Base-by-base conservation (phyloP, 495 filamentous ascomycete species). In the Filosporella fistucella region DNA sequence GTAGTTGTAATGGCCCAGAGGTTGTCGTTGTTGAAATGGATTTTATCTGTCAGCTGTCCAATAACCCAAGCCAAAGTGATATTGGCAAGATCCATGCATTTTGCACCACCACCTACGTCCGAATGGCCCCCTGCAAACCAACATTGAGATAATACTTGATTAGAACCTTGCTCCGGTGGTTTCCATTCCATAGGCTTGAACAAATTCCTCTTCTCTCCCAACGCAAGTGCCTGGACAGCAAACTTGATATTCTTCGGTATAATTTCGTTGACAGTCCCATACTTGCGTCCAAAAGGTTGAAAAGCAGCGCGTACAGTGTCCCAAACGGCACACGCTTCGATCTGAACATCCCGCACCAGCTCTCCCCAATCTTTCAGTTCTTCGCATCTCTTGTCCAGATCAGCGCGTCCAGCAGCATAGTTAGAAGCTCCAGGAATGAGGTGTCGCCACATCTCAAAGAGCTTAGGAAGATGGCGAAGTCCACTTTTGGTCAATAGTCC, bases 81-180 rank as follows among this genome's bases (percentile, higher is more conserved):
- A 49, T 85, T 78, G 40, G 83, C 75, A 13, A 85, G 67, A 42
- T 75, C 66, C 55, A 71, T 66, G 43, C 80, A 72, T 13, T 36
- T 17, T 16, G 36, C 20, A 4, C 49, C 49, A 7, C 83, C 77
- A 1, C 83, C 83, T 9, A 85, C 60, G 49, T 84, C 84, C 9
- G 65, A 69, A 59, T 88, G 84, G n/a, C 70, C 70, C 28, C 82
- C 81, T 0, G 78, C 76, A 55, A 88, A 86, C 83, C 83, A 88
- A 38, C 82, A 79, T 57, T 88, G 84, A 17, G 74, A 69, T 17
- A 86, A 44, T 17, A 9, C 16, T 13, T 29, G 25, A 17, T 14
- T 17, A 5, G 14, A 9, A 5, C 20, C 22, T 25, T 10, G 14
- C 22, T n/a, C n/a, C n/a, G n/a, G n/a, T n/a, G n/a, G n/a, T 29